A percentile compares a stretch with the other conserved stretches of the same genome.
These are phyloP conservation scores for Blastobotrys illinoisensis DNA, from an alignment of 1,139 yeast species.

Conservation along the genomic window DNA sequence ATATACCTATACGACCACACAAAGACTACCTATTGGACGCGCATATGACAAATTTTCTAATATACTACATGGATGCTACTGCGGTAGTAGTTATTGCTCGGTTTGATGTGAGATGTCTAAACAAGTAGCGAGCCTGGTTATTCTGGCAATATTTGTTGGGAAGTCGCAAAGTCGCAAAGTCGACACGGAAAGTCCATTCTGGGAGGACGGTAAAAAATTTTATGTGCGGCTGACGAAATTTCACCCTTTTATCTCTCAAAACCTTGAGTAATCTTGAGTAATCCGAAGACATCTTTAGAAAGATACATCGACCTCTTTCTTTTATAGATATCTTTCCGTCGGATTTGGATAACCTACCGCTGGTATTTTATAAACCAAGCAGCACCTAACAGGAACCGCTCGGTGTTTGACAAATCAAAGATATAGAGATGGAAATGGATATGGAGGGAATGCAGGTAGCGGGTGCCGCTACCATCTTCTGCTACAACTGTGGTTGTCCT, in stretches of 20 bases:
- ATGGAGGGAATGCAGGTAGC: constrained; percentile 3
- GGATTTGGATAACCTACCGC: no score
- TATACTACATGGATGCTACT: no score
- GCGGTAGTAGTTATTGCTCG: no score
- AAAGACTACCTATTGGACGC: no score
- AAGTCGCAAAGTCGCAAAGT: neutral
- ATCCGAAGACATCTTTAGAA: neutral
- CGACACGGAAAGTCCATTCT: neutral
- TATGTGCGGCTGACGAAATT: neutral
- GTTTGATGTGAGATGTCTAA: no score
- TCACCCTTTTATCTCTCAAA: neutral
- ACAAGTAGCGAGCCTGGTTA: no score
- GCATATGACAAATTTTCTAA: no score
- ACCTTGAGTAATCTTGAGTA: neutral
- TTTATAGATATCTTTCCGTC: neutral
- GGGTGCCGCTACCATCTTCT: constrained; percentile 59
- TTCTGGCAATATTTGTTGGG: no score
- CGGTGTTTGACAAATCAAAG: neutral
- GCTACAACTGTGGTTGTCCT: constrained; percentile 98
- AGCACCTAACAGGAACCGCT: no score
- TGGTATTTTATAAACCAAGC: no score
- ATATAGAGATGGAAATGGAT: neutral
- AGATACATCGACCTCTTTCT: neutral
- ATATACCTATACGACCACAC: no score
- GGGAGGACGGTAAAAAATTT: constrained; percentile 7